Conservation (phyloP, 352 stramenopile species). For the Aphanomyces stellatus region DNA sequence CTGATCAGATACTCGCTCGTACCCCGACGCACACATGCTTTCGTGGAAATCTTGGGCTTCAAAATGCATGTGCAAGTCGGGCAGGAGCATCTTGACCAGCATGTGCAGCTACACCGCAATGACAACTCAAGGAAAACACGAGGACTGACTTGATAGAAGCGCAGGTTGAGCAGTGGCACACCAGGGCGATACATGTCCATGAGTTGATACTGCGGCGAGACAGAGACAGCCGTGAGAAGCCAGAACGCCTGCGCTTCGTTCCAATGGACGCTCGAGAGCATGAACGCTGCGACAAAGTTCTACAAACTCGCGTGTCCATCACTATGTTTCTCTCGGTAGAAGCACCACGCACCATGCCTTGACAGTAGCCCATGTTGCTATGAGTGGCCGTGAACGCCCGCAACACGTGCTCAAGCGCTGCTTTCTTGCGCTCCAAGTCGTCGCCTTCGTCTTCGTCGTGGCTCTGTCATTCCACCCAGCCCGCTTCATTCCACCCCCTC, state of each 20-base stretch:
- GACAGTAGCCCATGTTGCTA: constrained; percentile 62
- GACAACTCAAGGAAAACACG: background rate
- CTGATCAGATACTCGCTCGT: background rate
- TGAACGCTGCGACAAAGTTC: constrained; percentile 46
- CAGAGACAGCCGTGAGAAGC: constrained; percentile 49
- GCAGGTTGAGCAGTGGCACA: constrained; percentile 47
- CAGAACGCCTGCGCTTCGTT: constrained; percentile 59
- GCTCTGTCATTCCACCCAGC: background rate
- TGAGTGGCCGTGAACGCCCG: constrained; percentile 56
- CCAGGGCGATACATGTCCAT: constrained; percentile 49
- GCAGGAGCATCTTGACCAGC: constrained; percentile 35
- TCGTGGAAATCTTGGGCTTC: constrained; percentile 52
- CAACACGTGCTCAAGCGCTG: constrained; percentile 48
- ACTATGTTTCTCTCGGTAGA: no score
- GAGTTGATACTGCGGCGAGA: constrained; percentile 46
- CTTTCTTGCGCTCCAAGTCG: constrained; percentile 28
- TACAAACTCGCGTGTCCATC: no score
- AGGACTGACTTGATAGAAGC: constrained; percentile 38
- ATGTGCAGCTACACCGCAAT: constrained; percentile 34
- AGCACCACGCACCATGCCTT: constrained; percentile 49
- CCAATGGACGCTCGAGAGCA: constrained; percentile 59
- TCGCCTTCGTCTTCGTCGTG: background rate
- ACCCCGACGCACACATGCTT: constrained; percentile 61
- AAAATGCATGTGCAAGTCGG: constrained; percentile 37
- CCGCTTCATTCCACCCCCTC: background rate